Evolutionary conservation across 352 stramenopile species (phyloP), one percentile per base, ranked within the genome.

Genomic region (Phytophthora brassicae): DNA sequence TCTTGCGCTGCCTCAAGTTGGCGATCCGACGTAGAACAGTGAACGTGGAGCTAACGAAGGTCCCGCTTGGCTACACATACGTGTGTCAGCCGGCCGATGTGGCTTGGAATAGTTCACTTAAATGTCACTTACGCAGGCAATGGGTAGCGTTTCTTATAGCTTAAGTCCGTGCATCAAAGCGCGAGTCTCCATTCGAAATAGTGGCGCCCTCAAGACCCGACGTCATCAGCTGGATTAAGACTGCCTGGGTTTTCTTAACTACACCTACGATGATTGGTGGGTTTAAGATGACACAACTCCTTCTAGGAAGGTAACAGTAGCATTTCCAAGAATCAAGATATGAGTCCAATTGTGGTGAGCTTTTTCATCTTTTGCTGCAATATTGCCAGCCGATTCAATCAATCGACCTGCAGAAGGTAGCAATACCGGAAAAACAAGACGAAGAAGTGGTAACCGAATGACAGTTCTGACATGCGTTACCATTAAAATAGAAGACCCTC

Each of bases 41-140:
- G 26, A 48, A 53, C 24, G 35, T 49, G 0, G 24, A 59, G 28
- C 29, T 57, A 9, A 28, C 52, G 16, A 57, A 48, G n/a, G 26
- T 56, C 36, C 38, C 39, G 8, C 20, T 28, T 14, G 36, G 42
- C 5, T 59, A 52, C 28, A 66, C 58, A 3, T 56, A 16, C 2
- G 19, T 43, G 23, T 58, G 52, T 42, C 46, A 59, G 45, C 60
- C 46, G 2, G 53, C 60, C 5, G 47, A 64, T 49, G 46, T 68
- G 5, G 46, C 46, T 3, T 64, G 60, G 60, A 64, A 50, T 19
- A 50, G 43, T 16, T 53, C 60, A 38, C 38, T 63, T 6, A 68
- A 68, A 22, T 3, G 24, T 14, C 16, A 20, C 6, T 12, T 44
- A 44, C 38, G 38, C 16, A 44, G 24, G 38, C 38, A 44, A 3